phyloP scores from a whole-genome alignment of 352 stramenopile genomes.

The Pythium guiyangense region DNA sequence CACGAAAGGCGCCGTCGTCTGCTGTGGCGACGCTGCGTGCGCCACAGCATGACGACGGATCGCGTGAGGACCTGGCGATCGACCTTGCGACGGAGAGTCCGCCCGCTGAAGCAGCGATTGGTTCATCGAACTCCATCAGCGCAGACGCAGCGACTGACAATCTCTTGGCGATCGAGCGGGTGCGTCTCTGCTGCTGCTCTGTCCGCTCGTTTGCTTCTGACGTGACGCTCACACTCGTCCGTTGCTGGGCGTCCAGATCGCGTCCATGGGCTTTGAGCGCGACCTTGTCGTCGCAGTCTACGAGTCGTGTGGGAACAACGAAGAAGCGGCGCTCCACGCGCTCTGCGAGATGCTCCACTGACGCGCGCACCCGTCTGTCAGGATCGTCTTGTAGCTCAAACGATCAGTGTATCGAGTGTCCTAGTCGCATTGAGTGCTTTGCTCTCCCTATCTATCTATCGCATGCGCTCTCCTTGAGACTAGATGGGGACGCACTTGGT shows the following conservation, averaged over 20 bases:
- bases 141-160: conserved; percentile 9
- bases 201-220: too few relatives aligned
- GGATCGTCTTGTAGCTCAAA: too few relatives aligned
- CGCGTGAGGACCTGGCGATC: conserved; percentile 10
- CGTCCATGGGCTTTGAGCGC: conserved; percentile 48
- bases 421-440: too few relatives aligned
- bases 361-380: too few relatives aligned
- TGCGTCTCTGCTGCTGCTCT: conserved; percentile 15
- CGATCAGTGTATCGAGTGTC: too few relatives aligned
- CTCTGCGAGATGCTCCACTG: conserved; percentile 44
- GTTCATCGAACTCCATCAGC: too few relatives aligned
- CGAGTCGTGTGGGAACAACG: conserved; percentile 54
- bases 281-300: conserved; percentile 51
- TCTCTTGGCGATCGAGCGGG: conserved; percentile 25
- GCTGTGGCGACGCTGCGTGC: background rate
- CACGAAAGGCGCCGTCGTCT: background rate
- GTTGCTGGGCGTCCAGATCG: conserved; percentile 23
- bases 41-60: background rate
- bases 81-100: conserved; percentile 8
- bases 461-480: background rate
- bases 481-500: conserved; percentile 79
- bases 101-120: background rate
- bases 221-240: too few relatives aligned
- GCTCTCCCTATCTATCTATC: background rate
- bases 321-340: conserved; percentile 47